A percentile compares a stretch with the other conserved stretches of the same genome.
phyloP scores from a whole-genome alignment of 2,329 filamentous ascomycete genomes.

The Pseudofabraea citricarpa region DNA sequence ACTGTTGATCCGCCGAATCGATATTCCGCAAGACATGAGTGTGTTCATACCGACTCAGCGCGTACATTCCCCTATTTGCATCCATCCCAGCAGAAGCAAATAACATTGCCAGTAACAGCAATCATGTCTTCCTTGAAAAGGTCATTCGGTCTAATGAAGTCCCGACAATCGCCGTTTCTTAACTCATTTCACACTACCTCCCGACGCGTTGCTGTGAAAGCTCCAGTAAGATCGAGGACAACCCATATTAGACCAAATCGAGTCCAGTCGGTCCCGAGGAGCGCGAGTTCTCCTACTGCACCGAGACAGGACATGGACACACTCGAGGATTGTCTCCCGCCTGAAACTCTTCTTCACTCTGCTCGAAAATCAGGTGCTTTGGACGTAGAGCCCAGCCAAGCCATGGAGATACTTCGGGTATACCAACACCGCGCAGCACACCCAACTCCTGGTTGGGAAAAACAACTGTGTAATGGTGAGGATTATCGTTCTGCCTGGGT shows the following conservation, averaged over 20 bases:
- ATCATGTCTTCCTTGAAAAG: constrained; percentile 1
- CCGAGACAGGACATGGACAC: constrained; percentile 2
- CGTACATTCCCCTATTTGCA: too few species aligned
- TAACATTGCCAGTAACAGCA: too few species aligned
- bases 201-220: constrained; percentile 1
- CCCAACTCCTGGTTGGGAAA: constrained; percentile 11
- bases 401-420: constrained; percentile 18
- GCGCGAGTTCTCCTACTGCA: too few species aligned
- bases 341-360: constrained; percentile 14
- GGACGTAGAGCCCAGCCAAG: constrained; percentile 15
- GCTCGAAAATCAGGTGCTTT: constrained; percentile 20
- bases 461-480: constrained; percentile 18
- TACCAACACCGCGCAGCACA: constrained; percentile 7
- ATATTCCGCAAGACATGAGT: too few species aligned
- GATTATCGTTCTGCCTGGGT: background rate
- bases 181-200: constrained; percentile 5
- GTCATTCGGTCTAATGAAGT: background rate
- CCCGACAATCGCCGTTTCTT: background rate
- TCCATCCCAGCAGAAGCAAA: too few species aligned
- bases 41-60: too few species aligned
- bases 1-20: too few species aligned
- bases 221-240: background rate
- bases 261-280: too few species aligned
- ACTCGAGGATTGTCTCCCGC: constrained; percentile 16
- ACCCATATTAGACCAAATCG: too few species aligned